phyloP scores from a whole-genome alignment of 73 alveolate species.

The Blepharisma japonicum region DNA sequence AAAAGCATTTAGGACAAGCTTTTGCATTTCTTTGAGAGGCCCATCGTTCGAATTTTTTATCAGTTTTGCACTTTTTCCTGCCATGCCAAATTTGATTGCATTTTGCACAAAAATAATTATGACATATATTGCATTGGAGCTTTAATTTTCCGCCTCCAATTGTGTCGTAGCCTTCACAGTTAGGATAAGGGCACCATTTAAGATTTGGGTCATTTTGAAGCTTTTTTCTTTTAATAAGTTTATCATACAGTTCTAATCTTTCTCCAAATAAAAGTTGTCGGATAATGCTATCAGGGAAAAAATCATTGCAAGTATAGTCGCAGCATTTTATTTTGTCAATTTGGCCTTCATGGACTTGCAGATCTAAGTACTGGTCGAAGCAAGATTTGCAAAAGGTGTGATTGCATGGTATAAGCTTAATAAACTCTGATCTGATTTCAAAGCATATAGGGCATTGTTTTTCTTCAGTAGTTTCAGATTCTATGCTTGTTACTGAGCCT shows the following conservation, averaged over 20 bases:
- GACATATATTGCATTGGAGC: not conserved
- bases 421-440: no score
- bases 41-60: slow-evolving; percentile 24
- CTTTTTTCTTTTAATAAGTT: not conserved
- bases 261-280: not conserved
- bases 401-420: not conserved
- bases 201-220: not conserved
- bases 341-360: not conserved
- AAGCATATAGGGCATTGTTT: no score
- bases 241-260: not conserved
- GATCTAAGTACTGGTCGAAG: not conserved
- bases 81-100: slow-evolving; percentile 15
- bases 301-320: not conserved
- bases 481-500: no score
- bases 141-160: not conserved
- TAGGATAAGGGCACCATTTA: slow-evolving; percentile 10
- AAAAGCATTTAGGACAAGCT: not conserved
- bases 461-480: no score
- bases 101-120: not conserved
- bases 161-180: slow-evolving; percentile 20
- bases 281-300: not conserved
- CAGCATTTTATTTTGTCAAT: not conserved
- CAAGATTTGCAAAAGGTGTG: slow-evolving; percentile 2
- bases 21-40: slow-evolving; percentile 1
- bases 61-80: slow-evolving; percentile 1